phyloP scores from a whole-genome alignment of 768 basidiomycete species.

The Leccinum variicolor region DNA sequence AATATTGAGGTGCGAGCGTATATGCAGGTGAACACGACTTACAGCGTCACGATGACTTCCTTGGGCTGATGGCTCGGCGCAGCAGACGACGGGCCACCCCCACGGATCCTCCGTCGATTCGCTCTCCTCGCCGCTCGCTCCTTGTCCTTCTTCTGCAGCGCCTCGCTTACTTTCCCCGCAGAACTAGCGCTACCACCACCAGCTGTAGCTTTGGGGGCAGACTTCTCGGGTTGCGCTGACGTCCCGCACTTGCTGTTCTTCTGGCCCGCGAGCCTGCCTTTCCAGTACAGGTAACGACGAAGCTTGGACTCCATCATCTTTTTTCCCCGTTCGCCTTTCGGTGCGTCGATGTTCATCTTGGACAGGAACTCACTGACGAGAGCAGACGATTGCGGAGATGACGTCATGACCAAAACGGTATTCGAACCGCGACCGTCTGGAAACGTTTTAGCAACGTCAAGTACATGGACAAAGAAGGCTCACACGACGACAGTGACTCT shows the following conservation, averaged over 20 bases:
- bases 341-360: conserved; percentile 50
- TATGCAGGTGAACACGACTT: conserved; percentile 22
- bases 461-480: not conserved
- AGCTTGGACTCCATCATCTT: conserved; percentile 80
- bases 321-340: conserved; percentile 61
- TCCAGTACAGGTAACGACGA: conserved; percentile 77
- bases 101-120: conserved; percentile 72
- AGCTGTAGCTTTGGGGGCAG: conserved; percentile 12
- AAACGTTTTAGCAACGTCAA: not conserved
- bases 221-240: not conserved
- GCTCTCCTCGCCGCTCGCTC: conserved; percentile 55
- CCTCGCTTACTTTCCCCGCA: conserved; percentile 54
- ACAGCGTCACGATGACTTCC: conserved; percentile 47
- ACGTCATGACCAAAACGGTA: conserved; percentile 84
- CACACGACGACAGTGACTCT: conserved; percentile 37
- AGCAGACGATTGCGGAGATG: conserved; percentile 69
- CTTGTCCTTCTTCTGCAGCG: conserved; percentile 72
- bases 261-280: conserved; percentile 40
- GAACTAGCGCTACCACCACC: conserved; percentile 7
- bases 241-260: conserved; percentile 21
- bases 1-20: not conserved
- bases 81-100: conserved; percentile 49
- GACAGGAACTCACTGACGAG: conserved; percentile 80
- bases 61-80: conserved; percentile 6
- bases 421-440: conserved; percentile 55